phyloP scores from a whole-genome alignment of 495 filamentous ascomycete species.

The Xylaria bambusicola region DNA sequence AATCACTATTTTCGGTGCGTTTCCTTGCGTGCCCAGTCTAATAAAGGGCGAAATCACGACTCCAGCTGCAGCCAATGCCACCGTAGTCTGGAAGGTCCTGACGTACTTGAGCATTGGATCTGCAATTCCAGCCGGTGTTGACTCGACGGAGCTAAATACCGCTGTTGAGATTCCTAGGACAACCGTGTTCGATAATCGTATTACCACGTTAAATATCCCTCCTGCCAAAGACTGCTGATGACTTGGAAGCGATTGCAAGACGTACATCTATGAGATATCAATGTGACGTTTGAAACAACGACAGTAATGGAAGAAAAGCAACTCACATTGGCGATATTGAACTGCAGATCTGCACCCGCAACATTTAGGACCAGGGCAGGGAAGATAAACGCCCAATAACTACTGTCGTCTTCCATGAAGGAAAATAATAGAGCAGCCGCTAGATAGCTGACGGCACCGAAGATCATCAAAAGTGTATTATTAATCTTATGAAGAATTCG shows the following conservation, averaged over 20 bases:
- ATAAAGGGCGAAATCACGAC: conserved; percentile 44
- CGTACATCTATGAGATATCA: conserved; percentile 50
- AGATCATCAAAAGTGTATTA: conserved; percentile 50
- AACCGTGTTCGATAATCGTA: conserved; percentile 53
- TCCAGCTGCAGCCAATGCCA: conserved; percentile 52
- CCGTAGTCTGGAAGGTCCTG: conserved; percentile 57
- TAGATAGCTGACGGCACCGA: conserved; percentile 48
- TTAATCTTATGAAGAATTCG: conserved; percentile 52
- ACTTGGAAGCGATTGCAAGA: conserved; percentile 54
- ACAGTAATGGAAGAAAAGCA: neutral
- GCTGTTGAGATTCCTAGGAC: conserved; percentile 56
- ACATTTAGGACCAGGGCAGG: conserved; percentile 55
- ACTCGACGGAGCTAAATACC: conserved; percentile 41
- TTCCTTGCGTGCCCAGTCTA: conserved; percentile 47
- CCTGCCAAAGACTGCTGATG: conserved; percentile 60
- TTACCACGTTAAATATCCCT: conserved; percentile 60
- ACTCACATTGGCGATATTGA: conserved; percentile 62
- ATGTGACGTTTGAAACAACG: conserved; percentile 1
- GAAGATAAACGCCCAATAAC: conserved; percentile 63
- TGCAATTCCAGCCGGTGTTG: conserved; percentile 33
- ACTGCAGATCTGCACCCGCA: conserved; percentile 61
- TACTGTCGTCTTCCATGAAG: conserved; percentile 37
- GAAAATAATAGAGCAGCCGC: conserved; percentile 47
- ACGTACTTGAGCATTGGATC: conserved; percentile 43
- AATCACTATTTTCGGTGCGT: conserved; percentile 26